phyloP scores from a whole-genome alignment of 2,329 filamentous ascomycete species.

The Paracoccidioides brasiliensis region DNA sequence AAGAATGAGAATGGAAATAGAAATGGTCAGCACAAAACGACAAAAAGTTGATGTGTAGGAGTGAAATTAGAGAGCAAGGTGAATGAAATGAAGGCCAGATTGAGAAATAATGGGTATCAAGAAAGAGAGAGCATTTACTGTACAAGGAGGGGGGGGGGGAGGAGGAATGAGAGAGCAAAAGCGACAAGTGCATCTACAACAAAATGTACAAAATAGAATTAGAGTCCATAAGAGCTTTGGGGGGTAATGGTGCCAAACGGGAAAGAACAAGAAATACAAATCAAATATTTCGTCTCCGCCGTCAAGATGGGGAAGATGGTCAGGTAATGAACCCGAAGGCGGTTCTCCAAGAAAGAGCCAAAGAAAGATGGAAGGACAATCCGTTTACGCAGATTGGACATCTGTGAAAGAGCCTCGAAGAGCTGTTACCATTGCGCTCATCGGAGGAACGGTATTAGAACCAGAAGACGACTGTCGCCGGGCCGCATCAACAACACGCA shows the following conservation, averaged over 20 bases:
- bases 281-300: not conserved
- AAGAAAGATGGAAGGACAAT: not conserved
- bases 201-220: not conserved
- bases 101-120: conserved; percentile 5
- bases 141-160: not conserved
- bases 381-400: conserved; percentile 6
- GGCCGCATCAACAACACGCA: conserved; percentile 41
- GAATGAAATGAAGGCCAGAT: not conserved
- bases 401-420: conserved; percentile 13
- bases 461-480: conserved; percentile 20
- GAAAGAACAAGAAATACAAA: not conserved
- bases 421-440: conserved; percentile 17
- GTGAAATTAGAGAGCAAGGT: conserved; percentile 5
- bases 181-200: not conserved
- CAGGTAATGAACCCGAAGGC: conserved; percentile 11
- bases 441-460: conserved; percentile 13
- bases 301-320: conserved; percentile 10
- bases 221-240: not conserved
- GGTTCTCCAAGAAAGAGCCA: too few relatives aligned
- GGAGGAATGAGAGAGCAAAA: not conserved
- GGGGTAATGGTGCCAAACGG: not conserved
- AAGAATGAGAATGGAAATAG: not conserved
- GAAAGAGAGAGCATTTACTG: not conserved
- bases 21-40: not conserved
- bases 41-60: conserved; percentile 5